Base-by-base conservation (phyloP, 257 asterid species). In the Nicotiana undulata region DNA sequence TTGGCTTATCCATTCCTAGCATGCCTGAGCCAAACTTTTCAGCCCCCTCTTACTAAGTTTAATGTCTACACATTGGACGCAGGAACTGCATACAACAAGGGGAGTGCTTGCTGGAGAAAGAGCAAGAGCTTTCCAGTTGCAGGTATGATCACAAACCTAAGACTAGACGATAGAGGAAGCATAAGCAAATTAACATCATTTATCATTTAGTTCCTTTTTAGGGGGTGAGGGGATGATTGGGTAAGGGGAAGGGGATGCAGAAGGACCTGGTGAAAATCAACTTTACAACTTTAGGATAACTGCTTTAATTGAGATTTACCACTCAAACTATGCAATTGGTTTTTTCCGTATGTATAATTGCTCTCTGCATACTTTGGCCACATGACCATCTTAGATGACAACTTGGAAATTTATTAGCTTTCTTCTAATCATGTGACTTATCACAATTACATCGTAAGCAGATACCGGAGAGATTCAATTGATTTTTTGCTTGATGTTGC, bases 11-110 rank as follows among this genome's bases (percentile, higher is more conserved):
- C 20, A 18, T 32, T 44, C 75, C 55, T 80, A 18, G 4, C 64
- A 37, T 46, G 51, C 49, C 13, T 20, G 16, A 76, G 63, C 44
- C 55, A 37, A 37, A 46, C 56, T 77, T 77, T 79, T 53, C 82
- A 49, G 78, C 61, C 58, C 55, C 76, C 26, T 52, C 61, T 79
- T 55, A 49, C 64, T 63, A 44, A 70, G 37, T 82, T 56, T 64
- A 22, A 78, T 81, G 77, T 70, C 31, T 22, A 20, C 53, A 65
- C 16, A 37, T 15, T 12, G 44, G 26, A 46, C 78, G 81, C 84
- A 96, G 99, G 99, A 96, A 82, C 94, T 96, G 84, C 97, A 94
- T 88, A 91, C 99, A 10, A 96, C 99, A 67, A 90, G 98, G 87
- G 98, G 95, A 68, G 92, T 92, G 81, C 96, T 96, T 81, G 91